Conservation (phyloP, 345 rosid species). For the Citrus hindsii region DNA sequence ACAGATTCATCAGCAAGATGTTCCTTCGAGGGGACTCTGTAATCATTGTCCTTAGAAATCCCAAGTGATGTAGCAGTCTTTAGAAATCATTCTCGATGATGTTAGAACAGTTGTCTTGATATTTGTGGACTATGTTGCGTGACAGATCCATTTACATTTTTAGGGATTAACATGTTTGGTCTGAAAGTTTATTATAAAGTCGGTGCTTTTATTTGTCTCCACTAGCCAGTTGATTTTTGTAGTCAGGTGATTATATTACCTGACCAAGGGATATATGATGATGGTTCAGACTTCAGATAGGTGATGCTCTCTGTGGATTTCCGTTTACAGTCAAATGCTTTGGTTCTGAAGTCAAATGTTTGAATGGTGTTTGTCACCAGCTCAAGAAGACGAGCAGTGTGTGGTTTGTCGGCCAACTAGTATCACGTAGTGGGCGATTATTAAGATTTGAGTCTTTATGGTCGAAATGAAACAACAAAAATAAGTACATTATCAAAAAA, state of each 20-base stretch:
- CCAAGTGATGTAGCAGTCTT: conserved; percentile 40
- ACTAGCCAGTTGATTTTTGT: background rate
- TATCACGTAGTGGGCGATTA: too few relatives aligned
- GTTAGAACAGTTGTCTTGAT: background rate
- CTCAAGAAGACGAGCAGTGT: too few relatives aligned
- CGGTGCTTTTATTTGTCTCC: background rate
- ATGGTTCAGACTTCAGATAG: background rate
- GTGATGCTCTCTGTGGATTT: background rate
- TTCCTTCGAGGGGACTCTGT: conserved; percentile 95
- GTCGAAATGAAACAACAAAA: too few relatives aligned
- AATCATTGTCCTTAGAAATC: conserved; percentile 94
- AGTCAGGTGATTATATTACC: background rate
- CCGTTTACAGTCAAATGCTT: background rate
- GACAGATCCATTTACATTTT: background rate
- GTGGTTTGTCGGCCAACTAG: too few relatives aligned
- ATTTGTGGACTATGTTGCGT: background rate
- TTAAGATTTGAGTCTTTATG: too few relatives aligned
- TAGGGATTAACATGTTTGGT: background rate
- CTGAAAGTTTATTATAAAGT: background rate
- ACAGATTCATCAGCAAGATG: conserved; percentile 96
- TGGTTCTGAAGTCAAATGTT: too few relatives aligned
- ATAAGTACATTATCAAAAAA: too few relatives aligned
- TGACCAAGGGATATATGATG: background rate
- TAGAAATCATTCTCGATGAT: background rate
- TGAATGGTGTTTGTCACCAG: too few relatives aligned